Evolutionary conservation across 495 filamentous ascomycete species (phyloP).

Genomic region (Cercophora newfieldiana): DNA sequence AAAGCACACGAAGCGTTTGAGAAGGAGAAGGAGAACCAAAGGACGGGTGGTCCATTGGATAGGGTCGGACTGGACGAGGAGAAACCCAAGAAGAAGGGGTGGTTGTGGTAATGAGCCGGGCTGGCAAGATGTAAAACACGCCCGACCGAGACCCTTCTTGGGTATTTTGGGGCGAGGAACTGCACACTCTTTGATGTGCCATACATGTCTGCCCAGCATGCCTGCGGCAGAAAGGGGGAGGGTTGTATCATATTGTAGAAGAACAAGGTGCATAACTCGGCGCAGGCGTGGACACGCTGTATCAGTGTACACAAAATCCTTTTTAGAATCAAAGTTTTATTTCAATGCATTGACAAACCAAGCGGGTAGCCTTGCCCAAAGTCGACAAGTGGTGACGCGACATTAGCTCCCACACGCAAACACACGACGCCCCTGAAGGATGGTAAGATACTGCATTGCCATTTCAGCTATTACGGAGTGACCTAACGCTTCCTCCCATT

Average conservation of each 20-base stretch:
- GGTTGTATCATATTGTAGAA: slow-evolving; percentile 32
- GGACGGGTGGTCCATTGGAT: slow-evolving; percentile 50
- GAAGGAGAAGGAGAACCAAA: slow-evolving; percentile 50
- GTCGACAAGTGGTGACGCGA: too few species aligned
- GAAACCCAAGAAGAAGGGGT: slow-evolving; percentile 35
- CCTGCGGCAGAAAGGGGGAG: not conserved
- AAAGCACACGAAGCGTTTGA: slow-evolving; percentile 51
- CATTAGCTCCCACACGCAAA: not conserved
- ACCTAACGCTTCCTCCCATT: slow-evolving; percentile 20
- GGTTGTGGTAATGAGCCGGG: slow-evolving; percentile 27
- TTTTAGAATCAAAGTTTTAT: not conserved
- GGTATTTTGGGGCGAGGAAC: not conserved
- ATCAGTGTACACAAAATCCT: slow-evolving; percentile 8
- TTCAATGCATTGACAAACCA: not conserved
- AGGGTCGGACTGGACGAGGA: slow-evolving; percentile 37
- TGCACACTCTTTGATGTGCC: not conserved
- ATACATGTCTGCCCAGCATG: not conserved
- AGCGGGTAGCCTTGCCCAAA: too few species aligned
- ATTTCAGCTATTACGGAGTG: slow-evolving; percentile 18
- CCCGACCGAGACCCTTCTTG: not conserved
- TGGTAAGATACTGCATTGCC: slow-evolving; percentile 7
- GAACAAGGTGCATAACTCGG: slow-evolving; percentile 23
- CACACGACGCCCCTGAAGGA: not conserved
- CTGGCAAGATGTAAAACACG: not conserved
- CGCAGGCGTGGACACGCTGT: slow-evolving; percentile 8